Conservation (phyloP, 1,284 basidiomycete species). For the Anthracocystis panici-leucophaei region DNA sequence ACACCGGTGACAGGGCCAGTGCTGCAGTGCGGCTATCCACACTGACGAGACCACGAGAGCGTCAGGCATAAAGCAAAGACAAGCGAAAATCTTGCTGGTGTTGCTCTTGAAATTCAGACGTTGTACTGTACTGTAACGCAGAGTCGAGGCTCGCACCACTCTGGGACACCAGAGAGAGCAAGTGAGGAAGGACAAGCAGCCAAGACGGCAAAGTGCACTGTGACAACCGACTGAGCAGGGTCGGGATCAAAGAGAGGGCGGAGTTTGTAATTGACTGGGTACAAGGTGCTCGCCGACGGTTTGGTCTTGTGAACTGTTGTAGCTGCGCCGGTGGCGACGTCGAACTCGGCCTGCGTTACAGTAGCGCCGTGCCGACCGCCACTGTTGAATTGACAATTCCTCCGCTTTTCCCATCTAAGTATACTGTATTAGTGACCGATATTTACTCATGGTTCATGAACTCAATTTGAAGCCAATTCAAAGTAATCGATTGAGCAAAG, state of each 20-base stretch:
- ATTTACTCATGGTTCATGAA: neutral
- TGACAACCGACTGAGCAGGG: neutral
- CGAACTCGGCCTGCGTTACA: neutral
- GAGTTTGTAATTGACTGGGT: neutral
- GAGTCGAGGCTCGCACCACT: neutral
- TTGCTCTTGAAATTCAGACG: neutral
- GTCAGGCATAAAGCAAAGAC: constrained; percentile 3
- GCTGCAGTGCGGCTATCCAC: neutral
- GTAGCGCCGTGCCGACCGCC: constrained; percentile 21
- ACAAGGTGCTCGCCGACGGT: constrained; percentile 15
- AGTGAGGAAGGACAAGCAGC: too few species aligned
- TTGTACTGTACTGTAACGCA: neutral
- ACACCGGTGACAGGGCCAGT: constrained; percentile 4
- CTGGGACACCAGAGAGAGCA: too few species aligned
- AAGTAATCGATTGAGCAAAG: too few species aligned
- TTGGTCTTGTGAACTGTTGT: neutral
- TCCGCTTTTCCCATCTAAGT: neutral
- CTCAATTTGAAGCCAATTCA: too few species aligned
- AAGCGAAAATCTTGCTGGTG: neutral
- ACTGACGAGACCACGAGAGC: constrained; percentile 3
- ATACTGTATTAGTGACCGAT: neutral
- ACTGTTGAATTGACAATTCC: neutral
- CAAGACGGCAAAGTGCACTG: too few species aligned
- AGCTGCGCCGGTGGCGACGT: neutral
- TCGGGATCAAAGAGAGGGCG: neutral